Percentiles rank a stretch among this genome's conserved stretches.
Conservation (phyloP, 345 rosid genomes). For the Camelina neglecta region DNA sequence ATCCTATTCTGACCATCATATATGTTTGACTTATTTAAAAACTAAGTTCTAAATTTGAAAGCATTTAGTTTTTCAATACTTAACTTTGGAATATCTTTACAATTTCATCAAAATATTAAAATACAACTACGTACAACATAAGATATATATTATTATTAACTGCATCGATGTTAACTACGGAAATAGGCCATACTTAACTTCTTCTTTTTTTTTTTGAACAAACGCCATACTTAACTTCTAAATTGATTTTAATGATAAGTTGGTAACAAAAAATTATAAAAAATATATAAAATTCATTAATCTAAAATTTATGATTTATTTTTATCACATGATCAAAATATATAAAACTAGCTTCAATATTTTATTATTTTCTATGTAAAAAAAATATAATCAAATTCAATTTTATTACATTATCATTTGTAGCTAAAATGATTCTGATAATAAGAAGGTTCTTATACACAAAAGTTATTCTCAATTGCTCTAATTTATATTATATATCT, state of each 20-base stretch:
- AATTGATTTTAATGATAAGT: neutral
- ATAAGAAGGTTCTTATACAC: too few relatives aligned
- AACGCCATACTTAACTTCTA: neutral
- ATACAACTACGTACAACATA: too few relatives aligned
- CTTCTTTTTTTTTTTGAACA: too few relatives aligned
- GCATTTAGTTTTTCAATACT: too few relatives aligned
- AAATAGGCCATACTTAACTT: too few relatives aligned
- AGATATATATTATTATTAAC: neutral
- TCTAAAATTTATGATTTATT: neutral
- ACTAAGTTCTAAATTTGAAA: too few relatives aligned
- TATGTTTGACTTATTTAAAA: too few relatives aligned
- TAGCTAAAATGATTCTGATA: neutral
- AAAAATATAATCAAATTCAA: conserved; percentile 2
- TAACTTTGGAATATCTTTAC: too few relatives aligned
- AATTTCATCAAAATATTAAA: too few relatives aligned
- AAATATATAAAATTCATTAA: neutral
- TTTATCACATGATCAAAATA: neutral
- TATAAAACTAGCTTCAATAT: neutral
- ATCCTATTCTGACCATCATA: too few relatives aligned
- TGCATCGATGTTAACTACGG: neutral
- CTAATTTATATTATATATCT: too few relatives aligned
- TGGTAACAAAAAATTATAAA: neutral
- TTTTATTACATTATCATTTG: neutral
- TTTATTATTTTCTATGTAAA: neutral
- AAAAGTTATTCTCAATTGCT: too few relatives aligned